Percentiles rank a stretch among this genome's conserved stretches.
Conservation (phyloP, 2,329 filamentous ascomycete genomes). For the Colletotrichum lini region DNA sequence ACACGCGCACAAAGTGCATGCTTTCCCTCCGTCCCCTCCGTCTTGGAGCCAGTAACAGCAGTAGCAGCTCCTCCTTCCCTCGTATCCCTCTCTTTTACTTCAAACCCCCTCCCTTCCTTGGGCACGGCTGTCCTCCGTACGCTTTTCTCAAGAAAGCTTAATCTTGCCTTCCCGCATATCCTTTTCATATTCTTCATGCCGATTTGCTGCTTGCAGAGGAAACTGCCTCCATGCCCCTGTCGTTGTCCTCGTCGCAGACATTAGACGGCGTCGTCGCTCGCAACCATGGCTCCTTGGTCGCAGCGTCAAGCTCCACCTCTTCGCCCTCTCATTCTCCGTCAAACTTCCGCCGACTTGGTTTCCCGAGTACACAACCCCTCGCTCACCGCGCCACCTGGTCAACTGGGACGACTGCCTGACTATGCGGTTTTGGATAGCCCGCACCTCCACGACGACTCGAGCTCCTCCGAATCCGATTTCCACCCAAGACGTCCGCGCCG, state of each 20-base stretch:
- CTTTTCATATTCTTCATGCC: constrained; percentile 1
- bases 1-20: constrained; percentile 4
- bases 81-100: background rate
- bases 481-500: constrained; percentile 48
- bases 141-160: constrained; percentile 2
- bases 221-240: constrained; percentile 36
- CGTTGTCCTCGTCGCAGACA: constrained; percentile 34
- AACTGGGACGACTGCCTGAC: constrained; percentile 45
- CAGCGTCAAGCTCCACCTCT: constrained; percentile 44
- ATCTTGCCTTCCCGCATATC: constrained; percentile 4
- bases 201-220: constrained; percentile 6
- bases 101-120: constrained; percentile 12
- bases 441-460: constrained; percentile 54
- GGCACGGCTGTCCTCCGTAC: background rate
- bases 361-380: constrained; percentile 55
- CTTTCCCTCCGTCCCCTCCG: constrained; percentile 7
- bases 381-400: constrained; percentile 44
- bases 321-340: constrained; percentile 39
- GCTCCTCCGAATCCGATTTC: constrained; percentile 61
- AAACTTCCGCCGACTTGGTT: constrained; percentile 51
- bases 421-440: constrained; percentile 45
- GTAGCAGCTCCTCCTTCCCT: background rate
- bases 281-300: constrained; percentile 53
- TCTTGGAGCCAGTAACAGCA: background rate
- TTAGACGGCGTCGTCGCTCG: constrained; percentile 42